phyloP scores from a whole-genome alignment of 805 yeast genomes.

The Saccharomycopsis fodiens region DNA sequence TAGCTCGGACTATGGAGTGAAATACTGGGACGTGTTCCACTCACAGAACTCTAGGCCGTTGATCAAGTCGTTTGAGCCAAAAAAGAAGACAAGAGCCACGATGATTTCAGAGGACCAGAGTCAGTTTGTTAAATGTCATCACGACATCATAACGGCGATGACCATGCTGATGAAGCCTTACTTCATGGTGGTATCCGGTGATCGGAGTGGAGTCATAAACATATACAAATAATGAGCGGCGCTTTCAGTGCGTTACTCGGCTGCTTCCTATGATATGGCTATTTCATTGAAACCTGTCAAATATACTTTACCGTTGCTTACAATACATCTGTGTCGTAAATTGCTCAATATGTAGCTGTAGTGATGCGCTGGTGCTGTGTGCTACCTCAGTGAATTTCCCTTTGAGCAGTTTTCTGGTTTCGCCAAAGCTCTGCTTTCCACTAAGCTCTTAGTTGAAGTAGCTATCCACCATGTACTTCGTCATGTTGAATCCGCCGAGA shows the following conservation, averaged over 20 bases:
- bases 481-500: constrained; percentile 64
- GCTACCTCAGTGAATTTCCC: neutral
- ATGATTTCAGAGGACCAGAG: constrained; percentile 38
- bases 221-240: constrained; percentile 54
- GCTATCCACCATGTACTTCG: constrained; percentile 49
- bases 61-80: constrained; percentile 6
- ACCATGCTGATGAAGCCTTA: constrained; percentile 41
- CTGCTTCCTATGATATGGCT: too few relatives aligned
- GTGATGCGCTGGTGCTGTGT: too few relatives aligned
- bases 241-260: too few relatives aligned
- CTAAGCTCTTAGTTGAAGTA: constrained; percentile 28
- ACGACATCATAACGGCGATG: constrained; percentile 44
- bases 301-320: too few relatives aligned
- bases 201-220: constrained; percentile 57
- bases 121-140: constrained; percentile 37
- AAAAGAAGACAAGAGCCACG: constrained; percentile 23
- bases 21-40: constrained; percentile 31
- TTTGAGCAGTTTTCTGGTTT: too few relatives aligned
- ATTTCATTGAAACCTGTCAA: too few relatives aligned
- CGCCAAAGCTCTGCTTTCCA: neutral
- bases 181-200: constrained; percentile 57
- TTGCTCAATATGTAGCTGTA: too few relatives aligned
- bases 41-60: constrained; percentile 6
- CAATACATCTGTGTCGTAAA: too few relatives aligned
- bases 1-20: constrained; percentile 20